phyloP scores from a whole-genome alignment of 2,329 filamentous ascomycete genomes.

The Hymenoscyphus salicellus region DNA sequence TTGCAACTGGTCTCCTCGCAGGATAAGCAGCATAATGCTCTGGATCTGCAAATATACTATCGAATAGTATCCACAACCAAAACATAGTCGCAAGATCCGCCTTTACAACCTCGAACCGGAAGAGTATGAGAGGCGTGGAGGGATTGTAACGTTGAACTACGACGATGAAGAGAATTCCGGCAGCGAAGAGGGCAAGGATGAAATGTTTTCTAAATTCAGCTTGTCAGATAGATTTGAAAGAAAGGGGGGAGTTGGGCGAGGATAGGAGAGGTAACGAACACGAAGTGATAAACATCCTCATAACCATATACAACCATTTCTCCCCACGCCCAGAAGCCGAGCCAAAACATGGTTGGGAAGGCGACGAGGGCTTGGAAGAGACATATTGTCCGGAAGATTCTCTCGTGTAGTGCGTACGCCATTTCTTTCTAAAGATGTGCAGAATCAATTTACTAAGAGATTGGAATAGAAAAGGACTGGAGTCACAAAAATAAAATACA shows the following conservation, averaged over 20 bases:
- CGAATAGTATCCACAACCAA: constrained; percentile 28
- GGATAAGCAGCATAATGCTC: constrained; percentile 3
- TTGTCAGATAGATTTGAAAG: neutral
- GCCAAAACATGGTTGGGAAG: constrained; percentile 16
- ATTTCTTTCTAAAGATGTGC: too few relatives aligned
- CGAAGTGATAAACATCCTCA: constrained; percentile 15
- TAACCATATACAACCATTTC: constrained; percentile 2
- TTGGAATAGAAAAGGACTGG: too few relatives aligned
- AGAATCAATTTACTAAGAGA: neutral
- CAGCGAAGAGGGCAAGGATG: constrained; percentile 20
- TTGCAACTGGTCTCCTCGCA: constrained; percentile 7
- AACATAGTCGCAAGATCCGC: constrained; percentile 18
- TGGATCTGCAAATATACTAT: constrained; percentile 16
- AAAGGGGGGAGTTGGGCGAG: neutral
- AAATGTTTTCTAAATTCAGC: constrained; percentile 12
- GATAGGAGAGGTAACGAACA: constrained; percentile 7
- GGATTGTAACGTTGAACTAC: constrained; percentile 21
- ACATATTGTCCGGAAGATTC: constrained; percentile 21
- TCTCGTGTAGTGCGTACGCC: constrained; percentile 17
- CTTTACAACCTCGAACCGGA: constrained; percentile 23
- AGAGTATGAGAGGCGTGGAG: constrained; percentile 5
- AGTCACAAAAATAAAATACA: too few relatives aligned
- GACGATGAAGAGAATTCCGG: constrained; percentile 24
- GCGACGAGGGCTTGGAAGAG: constrained; percentile 26
- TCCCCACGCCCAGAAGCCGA: constrained; percentile 11